A percentile compares a stretch with the other conserved stretches of the same genome.
Conservation (phyloP, 495 filamentous ascomycete species). For the Hypomontagnella submonticulosa region DNA sequence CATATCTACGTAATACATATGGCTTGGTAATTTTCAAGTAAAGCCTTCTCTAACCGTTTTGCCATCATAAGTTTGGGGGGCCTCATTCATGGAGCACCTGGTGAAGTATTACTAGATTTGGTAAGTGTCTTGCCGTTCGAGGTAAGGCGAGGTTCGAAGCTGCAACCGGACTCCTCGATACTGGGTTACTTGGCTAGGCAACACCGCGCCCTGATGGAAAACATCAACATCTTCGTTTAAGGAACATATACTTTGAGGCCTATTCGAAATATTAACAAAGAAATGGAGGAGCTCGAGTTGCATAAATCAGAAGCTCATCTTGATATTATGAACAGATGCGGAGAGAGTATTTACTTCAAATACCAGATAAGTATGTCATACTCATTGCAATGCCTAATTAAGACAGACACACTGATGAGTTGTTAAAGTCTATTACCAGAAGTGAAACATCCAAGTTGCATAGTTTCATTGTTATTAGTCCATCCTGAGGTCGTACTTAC, state of each 20-base stretch:
- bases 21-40: conserved; percentile 13
- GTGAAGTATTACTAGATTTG: conserved; percentile 15
- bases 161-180: conserved; percentile 41
- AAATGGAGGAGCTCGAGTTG: background rate
- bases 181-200: conserved; percentile 29
- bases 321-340: background rate
- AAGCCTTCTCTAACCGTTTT: conserved; percentile 36
- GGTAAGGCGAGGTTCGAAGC: conserved; percentile 26
- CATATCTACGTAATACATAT: conserved; percentile 9
- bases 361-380: no score
- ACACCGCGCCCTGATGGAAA: conserved; percentile 5
- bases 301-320: background rate
- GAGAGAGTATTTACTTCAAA: background rate
- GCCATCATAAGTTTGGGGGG: background rate
- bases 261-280: conserved; percentile 5
- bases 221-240: conserved; percentile 17
- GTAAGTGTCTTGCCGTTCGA: conserved; percentile 22
- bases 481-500: no score
- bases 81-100: conserved; percentile 4
- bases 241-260: conserved; percentile 9
- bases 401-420: no score
- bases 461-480: no score
- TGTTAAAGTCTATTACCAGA: no score
- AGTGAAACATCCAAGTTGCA: no score
- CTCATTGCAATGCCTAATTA: no score